phyloP scores from a whole-genome alignment of 352 stramenopile species.

The Phytophthora sojae region DNA sequence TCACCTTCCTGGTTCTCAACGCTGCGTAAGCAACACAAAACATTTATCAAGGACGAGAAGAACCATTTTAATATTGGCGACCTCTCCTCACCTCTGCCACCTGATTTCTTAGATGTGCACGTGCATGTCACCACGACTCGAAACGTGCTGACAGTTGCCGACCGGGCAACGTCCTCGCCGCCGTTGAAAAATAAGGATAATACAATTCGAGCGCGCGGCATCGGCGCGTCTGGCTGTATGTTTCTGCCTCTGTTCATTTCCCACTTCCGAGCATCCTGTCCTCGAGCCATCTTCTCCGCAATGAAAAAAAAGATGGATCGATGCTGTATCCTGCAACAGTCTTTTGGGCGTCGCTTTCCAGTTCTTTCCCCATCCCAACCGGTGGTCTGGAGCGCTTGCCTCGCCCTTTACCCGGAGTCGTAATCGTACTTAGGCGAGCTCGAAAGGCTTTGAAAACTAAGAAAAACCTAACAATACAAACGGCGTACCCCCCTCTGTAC shows the following conservation, averaged over 20 bases:
- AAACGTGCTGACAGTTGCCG: neutral
- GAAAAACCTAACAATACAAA: constrained; percentile 41
- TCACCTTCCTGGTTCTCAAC: neutral
- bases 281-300: neutral
- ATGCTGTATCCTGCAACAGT: constrained; percentile 28
- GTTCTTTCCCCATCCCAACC: constrained; percentile 40
- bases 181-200: neutral
- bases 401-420: constrained; percentile 19
- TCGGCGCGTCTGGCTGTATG: neutral
- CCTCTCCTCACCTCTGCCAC: constrained; percentile 2
- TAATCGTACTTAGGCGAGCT: constrained; percentile 39
- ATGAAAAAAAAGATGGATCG: neutral
- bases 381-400: constrained; percentile 31
- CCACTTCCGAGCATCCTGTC: neutral
- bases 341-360: constrained; percentile 17
- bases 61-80: neutral
- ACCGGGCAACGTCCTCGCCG: neutral
- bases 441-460: constrained; percentile 24
- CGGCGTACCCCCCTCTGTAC: constrained; percentile 32
- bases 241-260: neutral
- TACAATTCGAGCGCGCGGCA: neutral
- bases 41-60: neutral
- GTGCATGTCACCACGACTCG: neutral
- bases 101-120: neutral
- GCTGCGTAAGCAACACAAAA: neutral